Conservation (phyloP, 805 yeast species). For the Torulaspora maleeae region DNA sequence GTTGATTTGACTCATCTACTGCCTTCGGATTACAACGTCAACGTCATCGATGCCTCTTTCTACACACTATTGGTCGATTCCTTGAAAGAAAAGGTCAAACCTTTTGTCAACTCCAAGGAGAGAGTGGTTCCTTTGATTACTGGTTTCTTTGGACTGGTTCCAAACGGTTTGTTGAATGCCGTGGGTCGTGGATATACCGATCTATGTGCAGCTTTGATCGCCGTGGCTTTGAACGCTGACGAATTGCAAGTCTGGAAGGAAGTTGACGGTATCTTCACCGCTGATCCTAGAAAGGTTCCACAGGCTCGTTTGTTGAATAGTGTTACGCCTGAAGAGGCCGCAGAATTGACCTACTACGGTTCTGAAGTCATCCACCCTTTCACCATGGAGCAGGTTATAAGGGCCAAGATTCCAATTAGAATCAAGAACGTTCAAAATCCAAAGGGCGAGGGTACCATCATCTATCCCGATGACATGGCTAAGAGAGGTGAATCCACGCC, state of each 20-base stretch:
- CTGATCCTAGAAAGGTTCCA: conserved; percentile 94
- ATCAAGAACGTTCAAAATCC: conserved; percentile 96
- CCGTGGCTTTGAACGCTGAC: conserved; percentile 88
- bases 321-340: conserved; percentile 98
- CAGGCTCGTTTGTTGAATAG: conserved; percentile 77
- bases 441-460: conserved; percentile 85
- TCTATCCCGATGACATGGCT: conserved; percentile 86
- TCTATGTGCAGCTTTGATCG: conserved; percentile 92
- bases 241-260: conserved; percentile 98
- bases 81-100: conserved; percentile 47
- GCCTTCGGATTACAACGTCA: conserved; percentile 50
- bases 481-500: conserved; percentile 86
- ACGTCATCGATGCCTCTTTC: conserved; percentile 63
- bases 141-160: conserved; percentile 93
- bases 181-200: conserved; percentile 98
- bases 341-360: conserved; percentile 96
- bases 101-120: conserved; percentile 37
- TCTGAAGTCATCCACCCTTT: conserved; percentile 98
- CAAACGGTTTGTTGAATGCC: conserved; percentile 87
- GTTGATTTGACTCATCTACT: conserved; percentile 74
- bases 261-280: conserved; percentile 97
- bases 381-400: conserved; percentile 98
- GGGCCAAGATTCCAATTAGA: conserved; percentile 92
- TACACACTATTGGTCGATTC: conserved; percentile 52
- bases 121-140: conserved; percentile 80